Conservation (phyloP, 257 asterid genomes). For the Knoxia roxburghii region DNA sequence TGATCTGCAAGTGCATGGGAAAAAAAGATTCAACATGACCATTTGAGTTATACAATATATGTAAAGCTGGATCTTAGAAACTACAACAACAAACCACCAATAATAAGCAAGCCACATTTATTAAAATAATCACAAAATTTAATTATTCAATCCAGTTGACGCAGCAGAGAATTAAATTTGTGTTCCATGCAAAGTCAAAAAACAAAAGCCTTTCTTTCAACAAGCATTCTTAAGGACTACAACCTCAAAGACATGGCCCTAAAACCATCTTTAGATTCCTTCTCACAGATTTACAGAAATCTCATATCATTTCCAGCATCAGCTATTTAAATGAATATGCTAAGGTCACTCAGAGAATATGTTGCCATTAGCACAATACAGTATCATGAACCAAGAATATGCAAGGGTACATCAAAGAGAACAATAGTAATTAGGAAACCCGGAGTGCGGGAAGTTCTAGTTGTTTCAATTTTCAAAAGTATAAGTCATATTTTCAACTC, state of each 20-base stretch:
- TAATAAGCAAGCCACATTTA: not conserved
- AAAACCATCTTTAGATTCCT: not conserved
- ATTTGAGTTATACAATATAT: not conserved
- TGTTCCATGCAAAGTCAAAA: too few species aligned
- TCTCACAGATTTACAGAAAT: not conserved
- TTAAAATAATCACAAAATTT: not conserved
- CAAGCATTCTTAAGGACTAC: not conserved
- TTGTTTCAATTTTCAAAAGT: not conserved
- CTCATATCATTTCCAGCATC: not conserved
- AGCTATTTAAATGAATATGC: not conserved
- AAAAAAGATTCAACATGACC: not conserved
- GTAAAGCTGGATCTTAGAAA: not conserved
- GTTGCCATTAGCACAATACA: too few species aligned
- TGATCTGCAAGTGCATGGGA: slow-evolving; percentile 48
- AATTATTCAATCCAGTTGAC: too few species aligned
- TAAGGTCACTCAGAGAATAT: not conserved
- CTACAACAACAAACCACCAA: not conserved
- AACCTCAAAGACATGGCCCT: not conserved
- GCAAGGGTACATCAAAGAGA: not conserved
- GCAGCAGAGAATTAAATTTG: too few species aligned
- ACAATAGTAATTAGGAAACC: not conserved
- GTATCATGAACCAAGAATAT: too few species aligned
- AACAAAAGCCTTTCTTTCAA: too few species aligned
- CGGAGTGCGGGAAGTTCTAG: not conserved
- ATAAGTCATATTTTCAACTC: not conserved